Conservation (phyloP, 306 rosid species). For the Cyamopsis tetragonoloba region DNA sequence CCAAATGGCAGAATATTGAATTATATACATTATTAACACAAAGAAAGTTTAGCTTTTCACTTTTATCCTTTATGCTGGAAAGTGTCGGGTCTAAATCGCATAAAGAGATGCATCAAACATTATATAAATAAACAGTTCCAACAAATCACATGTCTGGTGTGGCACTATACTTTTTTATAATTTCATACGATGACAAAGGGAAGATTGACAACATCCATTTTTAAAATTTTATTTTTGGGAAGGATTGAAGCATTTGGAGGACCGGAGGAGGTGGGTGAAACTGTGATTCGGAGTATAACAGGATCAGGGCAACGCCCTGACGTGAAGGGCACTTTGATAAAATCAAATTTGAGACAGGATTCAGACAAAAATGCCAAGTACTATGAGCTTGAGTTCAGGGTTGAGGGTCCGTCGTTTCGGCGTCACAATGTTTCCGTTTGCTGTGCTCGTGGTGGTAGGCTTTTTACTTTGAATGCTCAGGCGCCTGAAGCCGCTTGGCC, state of each 20-base stretch:
- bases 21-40: neutral
- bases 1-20: neutral
- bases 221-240: neutral
- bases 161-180: neutral
- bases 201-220: neutral
- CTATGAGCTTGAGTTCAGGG: slow-evolving; percentile 75
- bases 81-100: neutral
- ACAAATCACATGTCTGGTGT: neutral
- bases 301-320: slow-evolving; percentile 59
- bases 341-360: slow-evolving; percentile 65
- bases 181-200: neutral
- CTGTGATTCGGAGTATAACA: slow-evolving; percentile 56
- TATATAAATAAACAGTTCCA: neutral
- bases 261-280: slow-evolving; percentile 82
- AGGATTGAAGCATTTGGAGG: slow-evolving; percentile 93
- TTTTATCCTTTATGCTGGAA: neutral
- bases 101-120: neutral
- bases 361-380: slow-evolving; percentile 37
- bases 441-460: slow-evolving; percentile 57
- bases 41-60: neutral
- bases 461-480: slow-evolving; percentile 83
- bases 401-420: slow-evolving; percentile 56
- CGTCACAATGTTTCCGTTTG: slow-evolving; percentile 78
- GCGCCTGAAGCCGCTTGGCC: slow-evolving; percentile 83
- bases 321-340: slow-evolving; percentile 56